Base-by-base conservation (phyloP, 805 yeast species). In the Debaryomyces hansenii region DNA sequence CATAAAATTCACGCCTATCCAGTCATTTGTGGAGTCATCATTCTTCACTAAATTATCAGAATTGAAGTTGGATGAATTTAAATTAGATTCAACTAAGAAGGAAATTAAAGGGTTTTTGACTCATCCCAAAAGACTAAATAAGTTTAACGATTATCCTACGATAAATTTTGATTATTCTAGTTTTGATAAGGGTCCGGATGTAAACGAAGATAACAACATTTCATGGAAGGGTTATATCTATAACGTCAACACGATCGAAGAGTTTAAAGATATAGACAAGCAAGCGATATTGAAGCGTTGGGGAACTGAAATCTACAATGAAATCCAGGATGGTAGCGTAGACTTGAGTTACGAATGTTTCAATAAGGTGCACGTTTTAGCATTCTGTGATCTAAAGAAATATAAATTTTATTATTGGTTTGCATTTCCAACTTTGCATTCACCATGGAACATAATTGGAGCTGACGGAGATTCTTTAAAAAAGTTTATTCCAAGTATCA, bases 351-450 rank as follows among this genome's bases (percentile, higher is more conserved):
- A 59, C 52, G 5, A 72, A 77, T 7, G 41, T 46, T 54, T 87
- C 1, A 53, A 56, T 41, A 55, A 50, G 28, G 66, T 72, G 46
- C 57, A 57, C 38, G 47, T 72, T 10, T 68, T 91, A 24, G 75
- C 90, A 36, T 94, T 84, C 67, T 86, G 96, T 0, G 99, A 94
- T 64, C 75, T 94, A 60, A 94, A 94, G 63, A 89, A 87, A 66
- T 91, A 87, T 70, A 83, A 79, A 58, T 92, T 86, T 60, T 86
- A 79, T 58, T 91, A 94, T 66, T 95, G 99, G 99, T 78, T 88
- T 52, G 85, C 89, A 12, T 82, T 82, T 51, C 97, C 99, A 0
- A 67, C 79, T 1, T 62, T 89, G 29, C 72, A 73, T 34, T 66
- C 82, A 7, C 69, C 68, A 10, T 85, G 90, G 89, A 40, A 21